A percentile compares a stretch with the other conserved stretches of the same genome.
These are phyloP conservation scores for Medicago ruthenica DNA, from an alignment of 306 rosid species.

Conservation along the genomic window DNA sequence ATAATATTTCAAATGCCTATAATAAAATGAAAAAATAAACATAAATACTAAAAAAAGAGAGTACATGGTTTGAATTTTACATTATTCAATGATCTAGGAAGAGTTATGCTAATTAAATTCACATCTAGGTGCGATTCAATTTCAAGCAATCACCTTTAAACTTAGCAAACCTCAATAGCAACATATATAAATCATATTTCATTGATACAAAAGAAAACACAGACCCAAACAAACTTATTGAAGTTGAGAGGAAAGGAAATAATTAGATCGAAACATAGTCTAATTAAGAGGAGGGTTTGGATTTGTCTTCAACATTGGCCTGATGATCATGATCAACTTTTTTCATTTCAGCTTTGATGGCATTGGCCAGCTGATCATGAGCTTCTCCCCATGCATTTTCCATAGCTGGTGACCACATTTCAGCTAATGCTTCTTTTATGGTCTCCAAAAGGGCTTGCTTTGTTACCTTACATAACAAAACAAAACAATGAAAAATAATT, in stretches of 20 bases:
- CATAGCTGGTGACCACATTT: constrained; percentile 78
- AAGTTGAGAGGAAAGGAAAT: constrained; percentile 1
- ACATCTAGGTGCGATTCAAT: too few species aligned
- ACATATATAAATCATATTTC: too few species aligned
- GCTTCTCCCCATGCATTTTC: constrained; percentile 86
- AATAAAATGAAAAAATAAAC: too few species aligned
- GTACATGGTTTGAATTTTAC: too few species aligned
- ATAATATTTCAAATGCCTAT: too few species aligned
- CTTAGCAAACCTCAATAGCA: too few species aligned
- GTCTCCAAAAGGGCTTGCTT: constrained; percentile 77
- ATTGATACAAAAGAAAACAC: constrained; percentile 9
- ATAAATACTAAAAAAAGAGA: too few species aligned
- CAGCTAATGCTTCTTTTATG: constrained; percentile 75
- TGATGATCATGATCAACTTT: background rate
- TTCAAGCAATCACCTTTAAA: too few species aligned
- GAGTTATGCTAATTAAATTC: too few species aligned
- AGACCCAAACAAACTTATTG: constrained; percentile 16
- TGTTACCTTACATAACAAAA: constrained; percentile 28
- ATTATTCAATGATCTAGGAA: too few species aligned
- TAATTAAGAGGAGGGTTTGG: background rate
- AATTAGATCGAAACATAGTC: background rate
- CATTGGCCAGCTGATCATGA: constrained; percentile 74
- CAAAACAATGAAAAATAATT: too few species aligned
- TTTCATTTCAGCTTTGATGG: constrained; percentile 74
- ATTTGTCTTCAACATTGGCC: background rate